phyloP scores from a whole-genome alignment of 2,329 filamentous ascomycete genomes.

The Aspergillus sp. region DNA sequence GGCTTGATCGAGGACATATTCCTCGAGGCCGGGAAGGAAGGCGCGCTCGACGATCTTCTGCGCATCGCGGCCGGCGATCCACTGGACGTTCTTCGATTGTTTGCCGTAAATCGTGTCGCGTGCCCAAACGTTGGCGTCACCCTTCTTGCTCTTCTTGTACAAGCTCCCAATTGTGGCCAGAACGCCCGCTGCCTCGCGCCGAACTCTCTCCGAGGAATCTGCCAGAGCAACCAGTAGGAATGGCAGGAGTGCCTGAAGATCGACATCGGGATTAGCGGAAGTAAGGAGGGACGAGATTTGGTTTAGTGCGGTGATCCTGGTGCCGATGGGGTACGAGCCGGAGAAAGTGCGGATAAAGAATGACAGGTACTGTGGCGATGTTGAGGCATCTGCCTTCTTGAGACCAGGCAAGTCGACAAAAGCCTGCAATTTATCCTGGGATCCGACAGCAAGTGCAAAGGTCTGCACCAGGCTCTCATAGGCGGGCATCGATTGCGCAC shows the following conservation, averaged over 20 bases:
- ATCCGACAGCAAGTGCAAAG: constrained; percentile 38
- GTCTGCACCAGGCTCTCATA: constrained; percentile 43
- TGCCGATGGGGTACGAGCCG: constrained; percentile 68
- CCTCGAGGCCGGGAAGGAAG: constrained; percentile 76
- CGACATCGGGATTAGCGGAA: constrained; percentile 53
- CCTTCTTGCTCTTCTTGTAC: constrained; percentile 52
- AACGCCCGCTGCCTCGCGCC: constrained; percentile 71
- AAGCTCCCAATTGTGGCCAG: constrained; percentile 58
- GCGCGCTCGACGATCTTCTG: constrained; percentile 65
- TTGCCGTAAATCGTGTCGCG: constrained; percentile 66
- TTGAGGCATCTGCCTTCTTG: constrained; percentile 48
- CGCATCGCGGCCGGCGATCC: constrained; percentile 60
- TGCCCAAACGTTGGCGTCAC: constrained; percentile 57
- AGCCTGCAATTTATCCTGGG: constrained; percentile 31
- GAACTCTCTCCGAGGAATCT: constrained; percentile 74
- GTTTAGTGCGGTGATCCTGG: constrained; percentile 69
- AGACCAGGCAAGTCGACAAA: constrained; percentile 44
- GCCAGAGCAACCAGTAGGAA: constrained; percentile 74
- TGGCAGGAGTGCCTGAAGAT: constrained; percentile 80
- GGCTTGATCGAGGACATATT: constrained; percentile 76
- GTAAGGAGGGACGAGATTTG: constrained; percentile 59
- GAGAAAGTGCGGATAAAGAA: constrained; percentile 78
- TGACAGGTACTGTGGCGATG: constrained; percentile 68
- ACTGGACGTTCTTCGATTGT: constrained; percentile 51
- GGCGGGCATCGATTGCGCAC: constrained; percentile 31